A percentile compares a stretch with the other conserved stretches of the same genome.
Evolutionary conservation across 1,284 basidiomycete species (phyloP).

Genomic region (Coniferiporia weirii): DNA sequence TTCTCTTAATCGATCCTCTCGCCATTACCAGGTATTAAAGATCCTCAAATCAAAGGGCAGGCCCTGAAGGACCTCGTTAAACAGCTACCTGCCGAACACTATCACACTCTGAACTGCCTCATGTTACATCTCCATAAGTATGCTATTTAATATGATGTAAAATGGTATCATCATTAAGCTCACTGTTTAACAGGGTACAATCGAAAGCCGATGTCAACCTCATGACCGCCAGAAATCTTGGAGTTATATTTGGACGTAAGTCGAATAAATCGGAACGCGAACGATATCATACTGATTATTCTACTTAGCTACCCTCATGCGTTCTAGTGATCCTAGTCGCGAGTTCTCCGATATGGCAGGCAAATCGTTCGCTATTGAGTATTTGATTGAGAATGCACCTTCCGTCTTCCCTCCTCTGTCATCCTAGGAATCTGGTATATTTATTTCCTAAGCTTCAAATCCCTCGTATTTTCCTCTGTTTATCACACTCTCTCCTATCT

Average conservation of each 20-base stretch:
- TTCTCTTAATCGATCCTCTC: background rate
- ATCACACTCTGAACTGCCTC: slow-evolving; percentile 75
- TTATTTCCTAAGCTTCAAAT: slow-evolving; percentile 5
- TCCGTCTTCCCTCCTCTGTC: slow-evolving; percentile 40
- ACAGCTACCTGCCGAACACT: slow-evolving; percentile 83
- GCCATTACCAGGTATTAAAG: slow-evolving; percentile 41
- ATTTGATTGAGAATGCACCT: slow-evolving; percentile 87
- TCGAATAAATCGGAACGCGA: slow-evolving; percentile 23
- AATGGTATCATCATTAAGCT: background rate
- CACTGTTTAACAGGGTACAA: slow-evolving; percentile 50
- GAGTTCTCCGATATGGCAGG: slow-evolving; percentile 98
- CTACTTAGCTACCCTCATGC: slow-evolving; percentile 82
- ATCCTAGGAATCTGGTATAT: slow-evolving; percentile 2
- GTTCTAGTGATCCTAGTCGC: slow-evolving; percentile 77
- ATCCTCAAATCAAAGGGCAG: slow-evolving; percentile 54
- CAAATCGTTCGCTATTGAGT: slow-evolving; percentile 88
- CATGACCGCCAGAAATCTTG: slow-evolving; percentile 94
- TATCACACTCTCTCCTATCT: too few species aligned
- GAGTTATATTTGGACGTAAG: slow-evolving; percentile 99
- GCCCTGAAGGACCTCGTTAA: slow-evolving; percentile 68
- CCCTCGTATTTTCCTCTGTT: background rate
- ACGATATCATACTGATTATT: slow-evolving; percentile 1
- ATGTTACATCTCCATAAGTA: slow-evolving; percentile 87
- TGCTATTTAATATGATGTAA: slow-evolving; percentile 10
- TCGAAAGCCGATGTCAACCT: slow-evolving; percentile 71